A percentile compares a stretch with the other conserved stretches of the same genome.
These are phyloP conservation scores for Botryotinia calthae DNA, from an alignment of 2,329 filamentous ascomycete species.

Conservation along the genomic window DNA sequence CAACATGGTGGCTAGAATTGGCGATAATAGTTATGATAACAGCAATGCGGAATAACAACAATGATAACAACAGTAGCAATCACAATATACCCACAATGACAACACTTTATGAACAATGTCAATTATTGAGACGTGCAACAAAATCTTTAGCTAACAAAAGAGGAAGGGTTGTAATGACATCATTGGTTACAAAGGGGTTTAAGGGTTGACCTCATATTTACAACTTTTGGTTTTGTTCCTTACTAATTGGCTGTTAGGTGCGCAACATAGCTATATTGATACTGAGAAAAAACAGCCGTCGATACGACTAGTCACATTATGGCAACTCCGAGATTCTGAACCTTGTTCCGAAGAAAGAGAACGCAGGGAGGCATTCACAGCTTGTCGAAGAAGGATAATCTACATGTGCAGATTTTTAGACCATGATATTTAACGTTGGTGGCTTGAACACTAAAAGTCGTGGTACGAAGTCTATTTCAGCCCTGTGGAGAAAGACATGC, in stretches of 20 bases:
- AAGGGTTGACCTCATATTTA: no score
- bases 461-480: conserved; percentile 10
- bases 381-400: neutral
- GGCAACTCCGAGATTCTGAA: neutral
- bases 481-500: conserved; percentile 7
- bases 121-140: conserved; percentile 2
- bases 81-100: no score
- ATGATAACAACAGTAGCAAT: neutral
- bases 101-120: neutral
- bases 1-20: neutral
- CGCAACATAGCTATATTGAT: neutral
- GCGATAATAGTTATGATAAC: neutral
- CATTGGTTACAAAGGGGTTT: neutral
- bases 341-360: neutral
- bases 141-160: neutral
- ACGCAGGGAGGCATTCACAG: neutral
- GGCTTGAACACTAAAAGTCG: neutral
- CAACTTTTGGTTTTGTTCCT: neutral
- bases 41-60: neutral
- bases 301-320: neutral
- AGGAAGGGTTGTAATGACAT: neutral
- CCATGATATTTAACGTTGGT: neutral
- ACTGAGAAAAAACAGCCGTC: neutral
- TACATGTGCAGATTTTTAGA: neutral
- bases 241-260: neutral